A percentile compares a stretch with the other conserved stretches of the same genome.
Conservation (phyloP, 1,139 yeast species). For the Suhomyces yuchorum region DNA sequence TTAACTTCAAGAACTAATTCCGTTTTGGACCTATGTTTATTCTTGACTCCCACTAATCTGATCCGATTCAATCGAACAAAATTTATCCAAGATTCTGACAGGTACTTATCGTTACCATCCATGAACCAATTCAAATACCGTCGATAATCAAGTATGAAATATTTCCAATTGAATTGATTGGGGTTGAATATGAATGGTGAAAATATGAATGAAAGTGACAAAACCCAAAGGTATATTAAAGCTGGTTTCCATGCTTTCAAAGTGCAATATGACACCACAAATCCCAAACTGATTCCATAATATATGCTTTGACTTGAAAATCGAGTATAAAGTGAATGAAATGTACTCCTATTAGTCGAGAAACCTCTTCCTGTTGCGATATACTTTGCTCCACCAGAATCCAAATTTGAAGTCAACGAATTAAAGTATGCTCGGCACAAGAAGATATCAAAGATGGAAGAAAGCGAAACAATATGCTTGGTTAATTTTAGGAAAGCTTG, state of each 20-base stretch:
- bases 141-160: constrained; percentile 73
- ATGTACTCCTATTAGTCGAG: constrained; percentile 69
- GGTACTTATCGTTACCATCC: constrained; percentile 58
- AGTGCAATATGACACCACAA: constrained; percentile 64
- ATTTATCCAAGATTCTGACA: constrained; percentile 58
- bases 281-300: constrained; percentile 59
- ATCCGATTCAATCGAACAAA: constrained; percentile 34
- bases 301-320: constrained; percentile 69
- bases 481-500: constrained; percentile 60
- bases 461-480: constrained; percentile 68
- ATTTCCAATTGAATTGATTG: constrained; percentile 72
- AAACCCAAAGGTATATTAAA: constrained; percentile 81
- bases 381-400: constrained; percentile 82
- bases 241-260: constrained; percentile 76
- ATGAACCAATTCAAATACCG: constrained; percentile 68
- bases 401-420: constrained; percentile 65
- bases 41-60: constrained; percentile 47
- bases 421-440: constrained; percentile 83
- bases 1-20: constrained; percentile 27
- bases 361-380: constrained; percentile 86
- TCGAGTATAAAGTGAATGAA: constrained; percentile 59
- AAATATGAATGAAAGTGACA: constrained; percentile 67
- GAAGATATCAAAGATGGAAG: constrained; percentile 86
- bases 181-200: constrained; percentile 87
- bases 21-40: constrained; percentile 21